These are phyloP conservation scores for Beauveria sp. DNA, from an alignment of 2,329 filamentous ascomycete species.

Conservation along the genomic window DNA sequence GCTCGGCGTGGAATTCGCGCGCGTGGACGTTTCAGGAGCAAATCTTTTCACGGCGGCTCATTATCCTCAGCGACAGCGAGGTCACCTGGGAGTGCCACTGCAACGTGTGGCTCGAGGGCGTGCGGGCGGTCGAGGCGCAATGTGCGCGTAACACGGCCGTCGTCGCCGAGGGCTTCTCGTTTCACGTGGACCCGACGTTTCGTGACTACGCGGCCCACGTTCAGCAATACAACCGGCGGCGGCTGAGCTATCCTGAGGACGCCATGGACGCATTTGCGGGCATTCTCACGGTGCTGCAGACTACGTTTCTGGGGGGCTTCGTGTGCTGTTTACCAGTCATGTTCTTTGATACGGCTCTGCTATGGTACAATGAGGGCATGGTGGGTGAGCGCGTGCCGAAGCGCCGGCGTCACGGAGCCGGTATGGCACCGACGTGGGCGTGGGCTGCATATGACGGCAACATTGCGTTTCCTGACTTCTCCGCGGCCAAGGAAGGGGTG, in stretches of 20 bases:
- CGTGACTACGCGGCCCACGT: conserved; percentile 2
- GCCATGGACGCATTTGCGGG: conserved; percentile 9
- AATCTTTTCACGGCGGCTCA: conserved; percentile 7
- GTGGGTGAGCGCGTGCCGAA: background rate
- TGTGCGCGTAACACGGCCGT: conserved; percentile 9
- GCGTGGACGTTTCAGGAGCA: conserved; percentile 11
- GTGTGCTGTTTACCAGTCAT: conserved; percentile 11
- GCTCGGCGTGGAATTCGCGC: conserved; percentile 2
- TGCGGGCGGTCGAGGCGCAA: conserved; percentile 2
- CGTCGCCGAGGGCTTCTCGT: conserved; percentile 2
- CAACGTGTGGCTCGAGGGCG: conserved; percentile 12
- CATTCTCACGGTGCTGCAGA: conserved; percentile 9
- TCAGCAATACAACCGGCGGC: conserved; percentile 7
- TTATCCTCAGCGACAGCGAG: background rate
- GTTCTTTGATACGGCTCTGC: conserved; percentile 10
- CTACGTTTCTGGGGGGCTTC: conserved; percentile 9
- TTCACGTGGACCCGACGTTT: conserved; percentile 1
- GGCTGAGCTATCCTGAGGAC: conserved; percentile 9
- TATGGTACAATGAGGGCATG: conserved; percentile 10
- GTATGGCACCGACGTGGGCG: background rate
- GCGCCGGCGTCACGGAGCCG: background rate
- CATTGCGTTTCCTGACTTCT: conserved; percentile 5
- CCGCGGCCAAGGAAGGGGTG: conserved; percentile 3
- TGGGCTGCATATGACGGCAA: conserved; percentile 6
- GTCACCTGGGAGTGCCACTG: conserved; percentile 11